Conservation (phyloP, 495 filamentous ascomycete species). For the Penicillium chermesinum region DNA sequence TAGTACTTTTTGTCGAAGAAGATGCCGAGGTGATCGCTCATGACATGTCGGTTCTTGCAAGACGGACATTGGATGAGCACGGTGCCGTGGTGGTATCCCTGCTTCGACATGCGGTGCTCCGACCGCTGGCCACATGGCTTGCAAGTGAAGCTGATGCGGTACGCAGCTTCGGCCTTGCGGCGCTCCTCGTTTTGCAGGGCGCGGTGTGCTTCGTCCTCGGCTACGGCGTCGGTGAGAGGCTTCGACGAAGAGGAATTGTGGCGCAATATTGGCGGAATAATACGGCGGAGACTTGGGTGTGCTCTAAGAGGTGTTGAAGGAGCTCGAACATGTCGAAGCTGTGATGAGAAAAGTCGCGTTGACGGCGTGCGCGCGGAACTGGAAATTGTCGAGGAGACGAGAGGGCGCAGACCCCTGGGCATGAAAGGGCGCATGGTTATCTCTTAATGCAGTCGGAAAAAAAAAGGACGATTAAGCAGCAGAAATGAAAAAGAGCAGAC, state of each 20-base stretch:
- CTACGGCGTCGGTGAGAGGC: slow-evolving; percentile 27
- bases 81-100: slow-evolving; percentile 85
- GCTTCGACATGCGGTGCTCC: slow-evolving; percentile 75
- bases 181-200: slow-evolving; percentile 29
- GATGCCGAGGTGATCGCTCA: slow-evolving; percentile 74
- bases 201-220: slow-evolving; percentile 27
- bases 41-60: slow-evolving; percentile 83
- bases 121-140: slow-evolving; percentile 73
- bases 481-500: too few relatives aligned
- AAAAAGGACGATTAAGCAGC: too few relatives aligned
- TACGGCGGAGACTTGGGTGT: background rate
- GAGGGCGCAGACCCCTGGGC: slow-evolving; percentile 16
- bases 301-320: background rate
- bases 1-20: slow-evolving; percentile 40
- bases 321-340: slow-evolving; percentile 2
- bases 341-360: slow-evolving; percentile 15
- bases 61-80: slow-evolving; percentile 81
- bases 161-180: slow-evolving; percentile 57
- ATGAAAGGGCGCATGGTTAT: slow-evolving; percentile 21
- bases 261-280: slow-evolving; percentile 13
- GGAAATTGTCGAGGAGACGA: slow-evolving; percentile 9
- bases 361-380: slow-evolving; percentile 2
- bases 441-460: too few relatives aligned
- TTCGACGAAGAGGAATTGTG: slow-evolving; percentile 27
- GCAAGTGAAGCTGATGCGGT: slow-evolving; percentile 89